Conservation (phyloP, 805 yeast genomes). For the Kregervanrija pseudodelftensis region DNA sequence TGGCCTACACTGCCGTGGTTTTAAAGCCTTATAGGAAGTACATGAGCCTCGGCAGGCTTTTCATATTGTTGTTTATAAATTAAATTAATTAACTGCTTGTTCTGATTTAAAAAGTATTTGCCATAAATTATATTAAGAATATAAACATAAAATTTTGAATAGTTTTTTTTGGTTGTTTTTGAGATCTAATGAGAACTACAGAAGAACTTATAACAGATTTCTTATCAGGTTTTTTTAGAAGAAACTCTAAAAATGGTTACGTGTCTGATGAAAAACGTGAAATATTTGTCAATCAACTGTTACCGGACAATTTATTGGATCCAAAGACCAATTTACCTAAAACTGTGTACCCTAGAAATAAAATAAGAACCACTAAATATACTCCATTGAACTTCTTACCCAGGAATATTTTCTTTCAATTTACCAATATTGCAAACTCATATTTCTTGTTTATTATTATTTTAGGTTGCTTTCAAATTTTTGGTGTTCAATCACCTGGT, state of each 20-base stretch:
- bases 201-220: too few species aligned
- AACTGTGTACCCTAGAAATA: constrained; percentile 42
- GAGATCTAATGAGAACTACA: too few species aligned
- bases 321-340: constrained; percentile 42
- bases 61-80: too few species aligned
- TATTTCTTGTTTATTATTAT: constrained; percentile 50
- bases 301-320: constrained; percentile 55
- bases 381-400: constrained; percentile 54
- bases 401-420: constrained; percentile 46
- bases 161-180: too few species aligned
- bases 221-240: too few species aligned
- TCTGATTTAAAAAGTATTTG: too few species aligned
- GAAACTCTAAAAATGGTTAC: background rate
- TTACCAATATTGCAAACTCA: constrained; percentile 52
- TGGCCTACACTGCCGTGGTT: too few species aligned
- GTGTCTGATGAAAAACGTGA: constrained; percentile 26
- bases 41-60: too few species aligned
- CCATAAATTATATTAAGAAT: too few species aligned
- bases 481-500: constrained; percentile 69
- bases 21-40: too few species aligned
- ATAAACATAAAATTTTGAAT: too few species aligned
- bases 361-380: constrained; percentile 56
- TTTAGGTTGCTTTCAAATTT: constrained; percentile 56
- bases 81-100: too few species aligned
- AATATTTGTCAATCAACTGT: constrained; percentile 47